Evolutionary conservation across 2,329 filamentous ascomycete genomes (phyloP).

Genomic region (Xylariaceae sp.): DNA sequence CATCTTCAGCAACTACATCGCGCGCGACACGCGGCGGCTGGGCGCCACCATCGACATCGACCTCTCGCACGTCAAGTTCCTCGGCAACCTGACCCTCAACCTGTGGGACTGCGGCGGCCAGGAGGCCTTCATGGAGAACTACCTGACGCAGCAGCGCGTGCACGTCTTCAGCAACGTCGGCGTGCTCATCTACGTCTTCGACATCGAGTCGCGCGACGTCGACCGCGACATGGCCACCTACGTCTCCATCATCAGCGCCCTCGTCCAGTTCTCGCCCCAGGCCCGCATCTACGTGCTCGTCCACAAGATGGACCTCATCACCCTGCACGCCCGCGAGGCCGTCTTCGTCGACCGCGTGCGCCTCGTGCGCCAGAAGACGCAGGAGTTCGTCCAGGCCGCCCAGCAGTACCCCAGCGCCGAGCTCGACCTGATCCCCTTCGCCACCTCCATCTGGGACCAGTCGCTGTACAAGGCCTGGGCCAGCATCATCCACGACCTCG

Average conservation of each 20-base stretch:
- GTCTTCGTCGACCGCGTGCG: slow-evolving; percentile 80
- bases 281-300: slow-evolving; percentile 91
- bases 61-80: slow-evolving; percentile 96
- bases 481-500: slow-evolving; percentile 92
- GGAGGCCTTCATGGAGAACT: slow-evolving; percentile 98
- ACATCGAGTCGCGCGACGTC: slow-evolving; percentile 93
- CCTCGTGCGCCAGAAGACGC: slow-evolving; percentile 67
- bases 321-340: slow-evolving; percentile 66
- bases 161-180: slow-evolving; percentile 97
- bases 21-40: slow-evolving; percentile 85
- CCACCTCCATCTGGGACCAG: slow-evolving; percentile 98
- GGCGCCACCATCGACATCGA: slow-evolving; percentile 98
- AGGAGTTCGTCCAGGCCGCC: slow-evolving; percentile 41
- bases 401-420: slow-evolving; percentile 26
- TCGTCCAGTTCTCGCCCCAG: slow-evolving; percentile 72
- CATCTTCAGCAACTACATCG: slow-evolving; percentile 98
- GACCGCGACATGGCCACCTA: slow-evolving; percentile 91
- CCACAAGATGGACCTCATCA: slow-evolving; percentile 98
- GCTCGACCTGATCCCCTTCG: slow-evolving; percentile 78
- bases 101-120: slow-evolving; percentile 98
- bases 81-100: slow-evolving; percentile 94
- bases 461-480: slow-evolving; percentile 98
- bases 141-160: slow-evolving; percentile 87
- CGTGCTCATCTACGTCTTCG: slow-evolving; percentile 98
- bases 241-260: slow-evolving; percentile 77